Evolutionary conservation across 352 stramenopile species (phyloP).

Genomic region (Discostella stelligera): DNA sequence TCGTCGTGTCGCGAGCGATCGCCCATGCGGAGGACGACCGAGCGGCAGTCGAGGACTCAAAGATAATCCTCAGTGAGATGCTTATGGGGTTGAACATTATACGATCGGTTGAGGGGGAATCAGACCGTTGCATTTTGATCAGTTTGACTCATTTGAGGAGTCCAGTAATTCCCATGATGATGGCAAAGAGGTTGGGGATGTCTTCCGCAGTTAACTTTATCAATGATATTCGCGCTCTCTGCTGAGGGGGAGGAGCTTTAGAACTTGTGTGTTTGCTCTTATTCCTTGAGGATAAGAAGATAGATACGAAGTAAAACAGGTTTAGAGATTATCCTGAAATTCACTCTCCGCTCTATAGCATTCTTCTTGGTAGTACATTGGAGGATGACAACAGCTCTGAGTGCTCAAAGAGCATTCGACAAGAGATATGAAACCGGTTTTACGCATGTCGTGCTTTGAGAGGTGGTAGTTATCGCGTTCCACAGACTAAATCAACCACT

Average conservation of each 20-base stretch:
- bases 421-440: not conserved
- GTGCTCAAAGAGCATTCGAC: not conserved
- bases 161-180: conserved; percentile 68
- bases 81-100: conserved; percentile 78
- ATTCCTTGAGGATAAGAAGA: no score
- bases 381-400: no score
- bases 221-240: conserved; percentile 73
- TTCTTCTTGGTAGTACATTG: not conserved
- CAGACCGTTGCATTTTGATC: conserved; percentile 62
- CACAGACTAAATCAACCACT: no score
- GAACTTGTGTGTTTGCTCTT: no score
- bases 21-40: conserved; percentile 46
- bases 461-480: no score
- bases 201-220: conserved; percentile 65
- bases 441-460: no score
- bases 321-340: not conserved
- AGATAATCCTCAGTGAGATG: conserved; percentile 66
- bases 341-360: not conserved
- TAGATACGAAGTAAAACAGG: not conserved
- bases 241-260: conserved; percentile 18
- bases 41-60: conserved; percentile 26
- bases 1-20: conserved; percentile 69
- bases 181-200: conserved; percentile 67
- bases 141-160: conserved; percentile 74
- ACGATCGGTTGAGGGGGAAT: conserved; percentile 47